phyloP scores from a whole-genome alignment of 129 eudicot genomes.

The Smallanthus sonchifolius region DNA sequence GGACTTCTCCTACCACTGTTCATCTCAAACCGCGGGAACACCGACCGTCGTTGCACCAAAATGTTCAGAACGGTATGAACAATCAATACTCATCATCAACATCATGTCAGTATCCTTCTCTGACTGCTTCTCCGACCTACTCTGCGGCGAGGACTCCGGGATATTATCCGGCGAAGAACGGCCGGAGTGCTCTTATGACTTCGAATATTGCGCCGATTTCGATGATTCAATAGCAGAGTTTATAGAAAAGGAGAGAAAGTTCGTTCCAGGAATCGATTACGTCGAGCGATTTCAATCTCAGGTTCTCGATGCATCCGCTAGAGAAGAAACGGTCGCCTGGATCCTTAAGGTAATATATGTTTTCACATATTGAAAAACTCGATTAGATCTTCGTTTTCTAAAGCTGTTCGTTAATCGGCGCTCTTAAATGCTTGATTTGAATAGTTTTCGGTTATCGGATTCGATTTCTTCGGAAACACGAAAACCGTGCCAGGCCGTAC shows the following conservation, averaged over 20 bases:
- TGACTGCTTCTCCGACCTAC: conserved; percentile 79
- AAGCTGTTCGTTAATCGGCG: neutral
- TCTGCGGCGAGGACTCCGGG: conserved; percentile 84
- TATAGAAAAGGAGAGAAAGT: conserved; percentile 68
- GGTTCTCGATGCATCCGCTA: conserved; percentile 57
- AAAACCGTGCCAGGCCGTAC: neutral
- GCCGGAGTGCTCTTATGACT: conserved; percentile 57
- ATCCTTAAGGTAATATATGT: conserved; percentile 67
- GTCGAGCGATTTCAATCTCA: conserved; percentile 44
- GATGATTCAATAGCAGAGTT: conserved; percentile 78
- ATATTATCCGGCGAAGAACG: conserved; percentile 36
- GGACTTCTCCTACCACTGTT: conserved; percentile 4
- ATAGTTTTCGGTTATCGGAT: neutral
- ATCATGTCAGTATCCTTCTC: conserved; percentile 73
- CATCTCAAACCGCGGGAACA: neutral
- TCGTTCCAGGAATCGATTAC: conserved; percentile 47
- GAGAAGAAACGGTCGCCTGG: conserved; percentile 84
- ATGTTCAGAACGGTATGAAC: conserved; percentile 50
- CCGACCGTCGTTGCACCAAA: conserved; percentile 2
- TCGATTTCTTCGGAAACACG: neutral
- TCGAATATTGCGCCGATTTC: conserved; percentile 42
- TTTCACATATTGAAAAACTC: neutral
- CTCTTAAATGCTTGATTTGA: neutral
- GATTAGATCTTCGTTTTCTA: neutral
- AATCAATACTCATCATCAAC: conserved; percentile 3